These are phyloP conservation scores for Solanum clarkiae DNA, from an alignment of 257 asterid genomes.

Conservation along the genomic window DNA sequence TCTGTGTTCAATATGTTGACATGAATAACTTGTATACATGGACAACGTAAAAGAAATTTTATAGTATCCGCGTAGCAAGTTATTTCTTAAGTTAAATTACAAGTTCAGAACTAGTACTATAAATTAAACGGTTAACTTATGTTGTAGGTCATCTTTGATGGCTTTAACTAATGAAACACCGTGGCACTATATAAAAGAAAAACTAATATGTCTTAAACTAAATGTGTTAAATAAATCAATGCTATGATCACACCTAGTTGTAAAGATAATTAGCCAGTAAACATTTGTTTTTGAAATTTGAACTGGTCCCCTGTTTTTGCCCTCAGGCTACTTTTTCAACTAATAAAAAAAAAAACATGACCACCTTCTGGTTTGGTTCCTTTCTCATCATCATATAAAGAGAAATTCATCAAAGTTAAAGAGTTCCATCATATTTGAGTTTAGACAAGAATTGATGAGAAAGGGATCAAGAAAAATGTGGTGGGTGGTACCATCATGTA, in stretches of 20 bases:
- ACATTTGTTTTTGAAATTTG: constrained; percentile 1
- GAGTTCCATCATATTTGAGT: background rate
- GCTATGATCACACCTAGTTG: constrained; percentile 23
- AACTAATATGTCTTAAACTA: background rate
- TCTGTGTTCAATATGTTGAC: constrained; percentile 1
- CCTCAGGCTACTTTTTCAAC: background rate
- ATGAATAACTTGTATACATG: background rate
- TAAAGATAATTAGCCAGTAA: background rate
- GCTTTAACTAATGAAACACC: background rate
- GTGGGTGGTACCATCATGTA: constrained; percentile 30
- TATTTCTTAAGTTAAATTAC: background rate
- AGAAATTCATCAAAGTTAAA: background rate
- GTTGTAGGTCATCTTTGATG: background rate
- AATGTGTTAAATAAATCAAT: background rate
- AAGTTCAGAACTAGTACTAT: background rate
- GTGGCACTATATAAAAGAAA: background rate
- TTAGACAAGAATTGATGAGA: constrained; percentile 6
- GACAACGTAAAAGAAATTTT: background rate
- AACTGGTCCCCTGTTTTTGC: constrained; percentile 2
- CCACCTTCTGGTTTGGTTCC: constrained; percentile 5
- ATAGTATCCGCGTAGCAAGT: background rate
- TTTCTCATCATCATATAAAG: background rate
- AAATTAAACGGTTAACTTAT: background rate
- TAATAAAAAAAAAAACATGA: background rate
- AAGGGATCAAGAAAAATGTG: constrained; percentile 32